Conservation (phyloP, 345 rosid species). For the Abelmoschus esculentus region DNA sequence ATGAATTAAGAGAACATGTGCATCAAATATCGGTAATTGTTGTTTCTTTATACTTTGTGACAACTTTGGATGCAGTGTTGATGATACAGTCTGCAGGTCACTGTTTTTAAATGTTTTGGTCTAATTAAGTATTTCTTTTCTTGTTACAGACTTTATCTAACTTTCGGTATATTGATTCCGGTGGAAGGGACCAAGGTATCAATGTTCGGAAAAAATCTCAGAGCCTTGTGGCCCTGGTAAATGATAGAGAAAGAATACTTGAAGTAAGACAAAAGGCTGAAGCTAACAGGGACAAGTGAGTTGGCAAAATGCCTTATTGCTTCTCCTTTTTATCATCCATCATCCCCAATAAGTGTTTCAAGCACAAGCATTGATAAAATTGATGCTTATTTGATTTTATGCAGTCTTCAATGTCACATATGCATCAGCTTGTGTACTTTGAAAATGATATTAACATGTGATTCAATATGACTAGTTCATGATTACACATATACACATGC, state of each 20-base stretch:
- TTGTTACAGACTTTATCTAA: conserved; percentile 60
- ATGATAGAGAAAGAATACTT: conserved; percentile 80
- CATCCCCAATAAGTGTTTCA: background rate
- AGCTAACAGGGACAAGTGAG: conserved; percentile 89
- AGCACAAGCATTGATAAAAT: background rate
- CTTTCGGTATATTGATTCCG: conserved; percentile 87
- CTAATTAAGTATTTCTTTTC: conserved; percentile 18
- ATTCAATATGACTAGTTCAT: background rate
- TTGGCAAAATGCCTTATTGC: conserved; percentile 5
- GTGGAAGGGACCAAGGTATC: conserved; percentile 92
- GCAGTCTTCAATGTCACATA: too few relatives aligned
- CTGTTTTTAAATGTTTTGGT: background rate
- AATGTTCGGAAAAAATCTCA: conserved; percentile 96
- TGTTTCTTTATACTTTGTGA: background rate
- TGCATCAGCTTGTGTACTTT: background rate
- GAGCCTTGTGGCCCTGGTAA: conserved; percentile 74
- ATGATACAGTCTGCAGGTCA: background rate
- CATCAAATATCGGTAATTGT: conserved; percentile 74
- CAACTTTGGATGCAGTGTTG: background rate
- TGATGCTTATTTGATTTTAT: background rate
- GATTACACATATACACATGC: background rate
- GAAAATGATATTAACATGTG: background rate
- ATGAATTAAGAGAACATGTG: conserved; percentile 76
- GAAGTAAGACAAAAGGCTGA: conserved; percentile 94
- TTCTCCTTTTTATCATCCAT: too few relatives aligned